Conservation (phyloP, 441 rosid species). For the Populus hybrid region DNA sequence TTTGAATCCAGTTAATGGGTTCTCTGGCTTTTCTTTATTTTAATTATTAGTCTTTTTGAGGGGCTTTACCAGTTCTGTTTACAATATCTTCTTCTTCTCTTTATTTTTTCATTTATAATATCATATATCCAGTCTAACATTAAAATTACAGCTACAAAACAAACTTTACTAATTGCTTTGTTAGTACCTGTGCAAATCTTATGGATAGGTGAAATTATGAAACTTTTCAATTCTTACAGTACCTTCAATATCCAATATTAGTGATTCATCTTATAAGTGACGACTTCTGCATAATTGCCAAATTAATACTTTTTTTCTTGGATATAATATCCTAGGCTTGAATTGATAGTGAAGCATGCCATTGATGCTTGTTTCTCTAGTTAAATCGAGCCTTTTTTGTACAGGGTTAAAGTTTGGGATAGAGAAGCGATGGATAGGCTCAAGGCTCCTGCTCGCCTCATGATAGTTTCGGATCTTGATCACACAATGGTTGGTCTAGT, state of each 20-base stretch:
- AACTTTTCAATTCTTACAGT: neutral
- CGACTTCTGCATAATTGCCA: neutral
- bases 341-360: neutral
- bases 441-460: constrained; percentile 55
- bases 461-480: constrained; percentile 96
- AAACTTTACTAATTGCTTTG: neutral
- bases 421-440: constrained; percentile 56
- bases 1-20: neutral
- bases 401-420: constrained; percentile 7
- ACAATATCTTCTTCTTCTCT: neutral
- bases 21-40: neutral
- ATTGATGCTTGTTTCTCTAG: neutral
- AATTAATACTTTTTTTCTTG: neutral
- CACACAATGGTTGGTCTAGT: constrained; percentile 68
- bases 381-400: constrained; percentile 8
- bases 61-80: neutral
- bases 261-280: neutral
- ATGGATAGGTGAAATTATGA: neutral
- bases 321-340: neutral
- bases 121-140: neutral
- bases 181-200: neutral
- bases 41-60: neutral
- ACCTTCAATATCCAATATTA: neutral
- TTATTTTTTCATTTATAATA: neutral
- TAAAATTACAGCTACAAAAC: neutral